phyloP scores from a whole-genome alignment of 495 filamentous ascomycete genomes.

The Penicillium silybi region DNA sequence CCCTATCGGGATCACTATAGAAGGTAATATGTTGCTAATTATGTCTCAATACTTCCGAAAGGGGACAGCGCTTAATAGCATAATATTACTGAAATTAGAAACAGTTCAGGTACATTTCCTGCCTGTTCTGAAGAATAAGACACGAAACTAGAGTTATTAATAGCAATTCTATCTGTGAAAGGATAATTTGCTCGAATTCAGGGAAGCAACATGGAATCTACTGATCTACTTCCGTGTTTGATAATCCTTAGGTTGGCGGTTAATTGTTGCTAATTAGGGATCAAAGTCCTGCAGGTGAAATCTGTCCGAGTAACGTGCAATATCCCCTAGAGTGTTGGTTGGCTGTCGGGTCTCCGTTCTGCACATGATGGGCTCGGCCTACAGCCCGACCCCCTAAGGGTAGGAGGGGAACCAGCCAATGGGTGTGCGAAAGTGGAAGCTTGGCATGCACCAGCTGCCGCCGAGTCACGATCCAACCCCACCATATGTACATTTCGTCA shows the following conservation, averaged over 20 bases:
- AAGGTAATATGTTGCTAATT: too few relatives aligned
- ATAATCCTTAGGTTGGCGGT: conserved; percentile 13
- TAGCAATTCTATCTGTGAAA: too few relatives aligned
- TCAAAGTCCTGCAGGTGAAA: too few relatives aligned
- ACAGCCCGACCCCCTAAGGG: neutral
- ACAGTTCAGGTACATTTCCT: too few relatives aligned
- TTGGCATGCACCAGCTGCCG: conserved; percentile 11
- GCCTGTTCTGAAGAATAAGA: too few relatives aligned
- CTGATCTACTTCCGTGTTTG: neutral
- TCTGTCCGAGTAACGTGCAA: too few relatives aligned
- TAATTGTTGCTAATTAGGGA: conserved; percentile 34
- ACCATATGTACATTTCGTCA: neutral
- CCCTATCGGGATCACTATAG: too few relatives aligned
- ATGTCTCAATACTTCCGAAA: too few relatives aligned
- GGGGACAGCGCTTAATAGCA: too few relatives aligned
- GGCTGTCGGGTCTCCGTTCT: conserved; percentile 1
- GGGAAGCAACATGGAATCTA: neutral
- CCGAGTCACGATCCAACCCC: conserved; percentile 4
- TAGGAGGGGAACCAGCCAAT: neutral
- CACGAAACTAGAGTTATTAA: too few relatives aligned
- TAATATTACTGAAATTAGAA: too few relatives aligned
- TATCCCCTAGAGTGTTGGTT: conserved; percentile 1
- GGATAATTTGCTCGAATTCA: too few relatives aligned
- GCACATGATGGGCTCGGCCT: neutral
- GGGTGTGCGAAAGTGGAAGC: conserved; percentile 4